Conservation (phyloP, 2,329 filamentous ascomycete species). For the Pseudogymnoascus sp. region DNA sequence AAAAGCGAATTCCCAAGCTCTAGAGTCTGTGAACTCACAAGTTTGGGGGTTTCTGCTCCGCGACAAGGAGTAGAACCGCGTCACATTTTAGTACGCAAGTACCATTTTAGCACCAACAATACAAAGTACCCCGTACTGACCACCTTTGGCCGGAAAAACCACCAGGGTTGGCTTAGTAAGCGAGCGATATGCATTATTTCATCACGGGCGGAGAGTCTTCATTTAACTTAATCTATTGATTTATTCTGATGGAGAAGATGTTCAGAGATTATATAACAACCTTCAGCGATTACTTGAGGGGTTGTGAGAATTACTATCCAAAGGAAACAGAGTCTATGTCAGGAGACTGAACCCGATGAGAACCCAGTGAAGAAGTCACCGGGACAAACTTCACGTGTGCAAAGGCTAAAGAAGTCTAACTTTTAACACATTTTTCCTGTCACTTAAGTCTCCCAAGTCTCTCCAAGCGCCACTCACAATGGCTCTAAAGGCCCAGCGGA, state of each 20-base stretch:
- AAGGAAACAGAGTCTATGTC: background rate
- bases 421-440: background rate
- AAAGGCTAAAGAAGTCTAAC: constrained; percentile 4
- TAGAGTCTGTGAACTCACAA: background rate
- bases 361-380: background rate
- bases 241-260: background rate
- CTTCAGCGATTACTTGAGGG: background rate
- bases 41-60: background rate
- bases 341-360: background rate
- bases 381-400: background rate
- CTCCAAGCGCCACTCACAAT: background rate
- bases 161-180: background rate
- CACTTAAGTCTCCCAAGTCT: background rate
- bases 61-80: constrained; percentile 7
- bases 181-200: background rate
- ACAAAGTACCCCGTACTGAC: background rate
- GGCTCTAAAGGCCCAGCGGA: background rate
- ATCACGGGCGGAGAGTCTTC: constrained; percentile 2
- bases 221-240: constrained; percentile 1
- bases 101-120: background rate
- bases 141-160: constrained; percentile 4
- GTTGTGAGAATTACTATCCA: background rate
- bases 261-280: background rate
- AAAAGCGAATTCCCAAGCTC: background rate
- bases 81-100: constrained; percentile 8